Evolutionary conservation across 768 basidiomycete genomes (phyloP).

Genomic region (Phaeolepiota aurea): DNA sequence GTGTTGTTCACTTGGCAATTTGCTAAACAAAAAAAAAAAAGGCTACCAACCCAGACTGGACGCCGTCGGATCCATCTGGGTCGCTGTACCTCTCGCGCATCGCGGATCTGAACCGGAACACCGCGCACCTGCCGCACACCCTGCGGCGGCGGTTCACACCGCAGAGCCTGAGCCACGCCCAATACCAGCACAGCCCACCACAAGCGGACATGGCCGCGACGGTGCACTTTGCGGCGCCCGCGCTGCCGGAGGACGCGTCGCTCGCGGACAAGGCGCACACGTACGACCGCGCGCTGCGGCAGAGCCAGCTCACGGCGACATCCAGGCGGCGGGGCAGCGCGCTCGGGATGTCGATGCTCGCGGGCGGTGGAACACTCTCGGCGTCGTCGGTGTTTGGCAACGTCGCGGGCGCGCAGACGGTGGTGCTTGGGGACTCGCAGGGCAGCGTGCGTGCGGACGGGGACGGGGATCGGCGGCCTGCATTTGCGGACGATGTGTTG

Average conservation of each 20-base stretch:
- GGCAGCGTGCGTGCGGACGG: constrained; percentile 30
- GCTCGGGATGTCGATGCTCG: constrained; percentile 39
- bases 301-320: constrained; percentile 53
- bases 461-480: constrained; percentile 19
- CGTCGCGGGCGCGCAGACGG: constrained; percentile 55
- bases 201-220: constrained; percentile 12
- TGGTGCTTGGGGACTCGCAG: constrained; percentile 70
- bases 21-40: constrained; percentile 13
- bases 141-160: constrained; percentile 30
- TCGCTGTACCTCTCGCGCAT: constrained; percentile 86
- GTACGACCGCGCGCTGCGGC: constrained; percentile 67
- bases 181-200: background rate
- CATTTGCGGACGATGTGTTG: background rate
- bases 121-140: constrained; percentile 34
- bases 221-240: constrained; percentile 18
- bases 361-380: constrained; percentile 17
- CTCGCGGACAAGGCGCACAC: constrained; percentile 53
- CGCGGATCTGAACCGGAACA: constrained; percentile 54
- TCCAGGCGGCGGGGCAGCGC: constrained; percentile 40
- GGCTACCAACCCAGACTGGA: constrained; percentile 96
- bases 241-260: constrained; percentile 17
- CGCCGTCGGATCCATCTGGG: constrained; percentile 81
- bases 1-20: background rate
- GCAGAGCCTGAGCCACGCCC: constrained; percentile 16
- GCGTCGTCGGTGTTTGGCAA: constrained; percentile 42